Conservation (phyloP, 1,139 yeast species). For the Saccharomyces hybrid region DNA sequence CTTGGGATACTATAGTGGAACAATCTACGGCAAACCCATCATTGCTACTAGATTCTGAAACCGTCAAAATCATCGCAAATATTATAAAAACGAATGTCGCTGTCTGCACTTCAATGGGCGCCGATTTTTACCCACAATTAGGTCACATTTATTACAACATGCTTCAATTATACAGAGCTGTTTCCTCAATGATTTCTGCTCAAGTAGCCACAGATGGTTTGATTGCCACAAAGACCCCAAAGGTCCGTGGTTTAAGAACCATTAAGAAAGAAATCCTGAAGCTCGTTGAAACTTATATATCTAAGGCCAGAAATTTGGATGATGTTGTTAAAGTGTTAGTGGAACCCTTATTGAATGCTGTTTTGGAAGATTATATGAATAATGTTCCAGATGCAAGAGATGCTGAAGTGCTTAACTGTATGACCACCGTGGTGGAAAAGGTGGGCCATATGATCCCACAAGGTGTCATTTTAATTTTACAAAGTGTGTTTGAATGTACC, state of each 20-base stretch:
- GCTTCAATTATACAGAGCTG: constrained; percentile 85
- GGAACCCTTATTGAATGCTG: constrained; percentile 77
- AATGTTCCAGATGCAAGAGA: constrained; percentile 96
- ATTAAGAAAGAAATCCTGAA: constrained; percentile 91
- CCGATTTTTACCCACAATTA: constrained; percentile 83
- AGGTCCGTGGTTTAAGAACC: constrained; percentile 90
- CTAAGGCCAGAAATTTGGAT: constrained; percentile 71
- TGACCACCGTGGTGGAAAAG: constrained; percentile 80
- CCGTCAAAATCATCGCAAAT: constrained; percentile 87
- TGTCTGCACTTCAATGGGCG: constrained; percentile 87
- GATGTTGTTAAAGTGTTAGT: constrained; percentile 79
- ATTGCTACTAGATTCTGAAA: constrained; percentile 72
- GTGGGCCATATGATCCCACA: constrained; percentile 88
- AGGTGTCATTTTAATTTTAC: constrained; percentile 79
- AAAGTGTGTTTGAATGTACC: constrained; percentile 90
- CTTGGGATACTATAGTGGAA: constrained; percentile 85
- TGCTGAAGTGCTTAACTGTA: constrained; percentile 92
- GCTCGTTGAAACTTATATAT: constrained; percentile 80
- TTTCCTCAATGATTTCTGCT: constrained; percentile 78
- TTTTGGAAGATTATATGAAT: constrained; percentile 78
- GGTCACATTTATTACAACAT: constrained; percentile 82
- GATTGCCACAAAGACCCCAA: constrained; percentile 90
- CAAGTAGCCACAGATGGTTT: constrained; percentile 73
- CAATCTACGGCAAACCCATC: constrained; percentile 86
- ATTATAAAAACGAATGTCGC: constrained; percentile 91